phyloP scores from a whole-genome alignment of 345 rosid species.

The Hypericum androsaemum region DNA sequence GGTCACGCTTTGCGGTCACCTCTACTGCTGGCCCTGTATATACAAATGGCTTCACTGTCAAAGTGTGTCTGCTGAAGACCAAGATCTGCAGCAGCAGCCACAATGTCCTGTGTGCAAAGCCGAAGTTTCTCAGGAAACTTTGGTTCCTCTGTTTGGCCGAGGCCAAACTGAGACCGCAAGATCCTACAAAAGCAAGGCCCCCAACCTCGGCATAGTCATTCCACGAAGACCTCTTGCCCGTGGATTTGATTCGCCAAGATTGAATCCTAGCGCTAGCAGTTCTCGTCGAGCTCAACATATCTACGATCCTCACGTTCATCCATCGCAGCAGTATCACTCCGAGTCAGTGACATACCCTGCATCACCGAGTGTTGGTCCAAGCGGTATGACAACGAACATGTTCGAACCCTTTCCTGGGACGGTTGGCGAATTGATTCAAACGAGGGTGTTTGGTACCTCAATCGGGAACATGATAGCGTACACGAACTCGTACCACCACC shows the following conservation, averaged over 20 bases:
- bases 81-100: conserved; percentile 29
- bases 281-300: conserved; percentile 16
- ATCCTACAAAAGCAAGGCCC: conserved; percentile 20
- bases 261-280: conserved; percentile 4
- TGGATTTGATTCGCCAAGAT: conserved; percentile 22
- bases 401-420: conserved; percentile 44
- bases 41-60: conserved; percentile 76
- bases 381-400: conserved; percentile 25
- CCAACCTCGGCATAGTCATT: conserved; percentile 31
- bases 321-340: conserved; percentile 22
- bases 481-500: conserved; percentile 40
- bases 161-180: conserved; percentile 35
- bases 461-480: conserved; percentile 33
- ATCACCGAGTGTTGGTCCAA: conserved; percentile 28
- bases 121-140: conserved; percentile 46
- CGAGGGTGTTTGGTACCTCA: conserved; percentile 49
- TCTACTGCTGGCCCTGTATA: conserved; percentile 93
- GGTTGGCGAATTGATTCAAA: conserved; percentile 58
- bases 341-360: conserved; percentile 25
- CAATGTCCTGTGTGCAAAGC: conserved; percentile 96
- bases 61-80: conserved; percentile 20
- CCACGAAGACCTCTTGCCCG: conserved; percentile 44
- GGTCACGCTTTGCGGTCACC: conserved; percentile 85
- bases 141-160: conserved; percentile 78
- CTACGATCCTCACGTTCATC: conserved; percentile 18